Evolutionary conservation across 768 basidiomycete species (phyloP).

Genomic region (Auricularia cornea): DNA sequence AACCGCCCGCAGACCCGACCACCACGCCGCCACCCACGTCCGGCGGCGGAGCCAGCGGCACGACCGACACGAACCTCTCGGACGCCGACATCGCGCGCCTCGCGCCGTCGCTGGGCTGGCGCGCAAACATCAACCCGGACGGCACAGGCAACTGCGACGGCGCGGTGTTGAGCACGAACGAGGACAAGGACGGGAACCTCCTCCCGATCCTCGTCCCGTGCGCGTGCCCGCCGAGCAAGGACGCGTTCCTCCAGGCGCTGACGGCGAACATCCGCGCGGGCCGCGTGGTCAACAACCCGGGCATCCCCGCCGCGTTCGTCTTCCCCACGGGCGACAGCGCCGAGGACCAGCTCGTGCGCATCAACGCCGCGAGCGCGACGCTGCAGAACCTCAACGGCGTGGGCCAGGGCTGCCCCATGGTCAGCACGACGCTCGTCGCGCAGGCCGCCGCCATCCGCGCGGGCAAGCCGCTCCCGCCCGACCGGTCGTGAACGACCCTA

Average conservation of each 20-base stretch:
- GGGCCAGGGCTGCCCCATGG: constrained; percentile 19
- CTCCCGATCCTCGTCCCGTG: constrained; percentile 55
- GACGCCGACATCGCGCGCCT: constrained; percentile 17
- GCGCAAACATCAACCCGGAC: constrained; percentile 50
- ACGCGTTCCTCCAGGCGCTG: constrained; percentile 28
- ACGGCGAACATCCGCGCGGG: constrained; percentile 19
- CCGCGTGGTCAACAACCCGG: constrained; percentile 18
- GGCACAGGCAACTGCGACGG: constrained; percentile 70
- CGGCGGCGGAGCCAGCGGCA: too few relatives aligned
- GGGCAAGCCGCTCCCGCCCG: too few relatives aligned
- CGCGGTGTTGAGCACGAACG: constrained; percentile 22
- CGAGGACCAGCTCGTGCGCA: constrained; percentile 13
- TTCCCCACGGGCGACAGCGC: constrained; percentile 17
- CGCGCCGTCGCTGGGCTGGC: constrained; percentile 53
- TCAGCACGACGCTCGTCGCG: constrained; percentile 13
- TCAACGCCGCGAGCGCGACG: constrained; percentile 17
- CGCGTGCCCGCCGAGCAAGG: constrained; percentile 50
- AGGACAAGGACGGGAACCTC: constrained; percentile 40
- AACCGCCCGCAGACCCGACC: too few relatives aligned
- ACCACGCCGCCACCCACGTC: too few relatives aligned
- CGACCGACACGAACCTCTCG: neutral
- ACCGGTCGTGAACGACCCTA: too few relatives aligned
- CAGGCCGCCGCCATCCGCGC: constrained; percentile 1
- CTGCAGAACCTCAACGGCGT: constrained; percentile 21
- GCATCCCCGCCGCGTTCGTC: constrained; percentile 10